Evolutionary conservation across 768 basidiomycete genomes (phyloP).

Genomic region (Tylopilus subfusipes): DNA sequence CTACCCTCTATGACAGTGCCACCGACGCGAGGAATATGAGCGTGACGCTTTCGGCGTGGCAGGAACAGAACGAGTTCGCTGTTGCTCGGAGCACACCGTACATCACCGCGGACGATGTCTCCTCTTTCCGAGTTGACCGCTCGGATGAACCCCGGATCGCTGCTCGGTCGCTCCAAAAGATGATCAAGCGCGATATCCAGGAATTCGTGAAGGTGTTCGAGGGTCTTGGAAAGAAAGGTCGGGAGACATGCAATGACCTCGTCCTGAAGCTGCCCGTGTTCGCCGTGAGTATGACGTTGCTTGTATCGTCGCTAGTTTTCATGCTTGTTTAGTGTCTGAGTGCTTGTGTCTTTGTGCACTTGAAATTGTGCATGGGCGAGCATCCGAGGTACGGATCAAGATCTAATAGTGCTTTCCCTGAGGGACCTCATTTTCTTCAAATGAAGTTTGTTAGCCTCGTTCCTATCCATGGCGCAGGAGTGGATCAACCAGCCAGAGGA

Average conservation of each 20-base stretch:
- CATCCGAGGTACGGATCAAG: slow-evolving; percentile 11
- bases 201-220: slow-evolving; percentile 17
- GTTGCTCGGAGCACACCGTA: slow-evolving; percentile 4
- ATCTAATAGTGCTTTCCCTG: not conserved
- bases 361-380: slow-evolving; percentile 21
- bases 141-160: slow-evolving; percentile 23
- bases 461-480: slow-evolving; percentile 12
- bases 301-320: not conserved
- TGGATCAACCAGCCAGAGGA: slow-evolving; percentile 20
- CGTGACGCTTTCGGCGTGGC: slow-evolving; percentile 22
- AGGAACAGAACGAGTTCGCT: slow-evolving; percentile 4
- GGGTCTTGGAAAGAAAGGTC: slow-evolving; percentile 9
- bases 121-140: slow-evolving; percentile 22
- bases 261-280: slow-evolving; percentile 20
- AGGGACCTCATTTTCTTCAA: not conserved
- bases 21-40: slow-evolving; percentile 1
- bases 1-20: not conserved
- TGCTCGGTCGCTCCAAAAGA: slow-evolving; percentile 17
- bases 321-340: slow-evolving; percentile 15
- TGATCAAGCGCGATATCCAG: slow-evolving; percentile 20
- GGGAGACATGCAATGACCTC: slow-evolving; percentile 18
- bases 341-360: slow-evolving; percentile 25
- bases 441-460: slow-evolving; percentile 17
- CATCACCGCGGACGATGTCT: slow-evolving; percentile 25
- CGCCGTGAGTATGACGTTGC: slow-evolving; percentile 9